Conservation (phyloP, 2,329 filamentous ascomycete species). For the Nothopassalora personata region DNA sequence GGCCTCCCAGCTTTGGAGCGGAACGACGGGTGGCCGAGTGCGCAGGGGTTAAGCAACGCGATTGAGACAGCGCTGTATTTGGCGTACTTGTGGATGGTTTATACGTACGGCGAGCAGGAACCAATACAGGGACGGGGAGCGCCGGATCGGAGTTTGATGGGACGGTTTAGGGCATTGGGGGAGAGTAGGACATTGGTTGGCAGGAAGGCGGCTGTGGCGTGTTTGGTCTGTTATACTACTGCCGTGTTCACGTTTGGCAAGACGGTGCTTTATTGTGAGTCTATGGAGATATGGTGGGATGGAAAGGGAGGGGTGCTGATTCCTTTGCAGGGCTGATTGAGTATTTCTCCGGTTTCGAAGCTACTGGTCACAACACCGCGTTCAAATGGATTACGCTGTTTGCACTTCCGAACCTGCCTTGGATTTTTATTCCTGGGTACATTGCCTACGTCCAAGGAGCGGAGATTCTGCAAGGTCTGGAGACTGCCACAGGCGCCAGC, state of each 20-base stretch:
- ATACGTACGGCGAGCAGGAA: conserved; percentile 35
- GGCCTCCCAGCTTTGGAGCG: conserved; percentile 66
- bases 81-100: conserved; percentile 55
- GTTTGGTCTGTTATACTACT: conserved; percentile 55
- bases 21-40: conserved; percentile 68
- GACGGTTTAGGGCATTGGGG: conserved; percentile 44
- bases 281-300: not conserved
- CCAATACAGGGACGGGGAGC: conserved; percentile 35
- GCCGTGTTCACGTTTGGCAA: conserved; percentile 63
- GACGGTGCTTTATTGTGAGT: conserved; percentile 58
- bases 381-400: conserved; percentile 53
- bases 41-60: conserved; percentile 65
- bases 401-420: conserved; percentile 62
- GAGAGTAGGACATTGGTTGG: conserved; percentile 50
- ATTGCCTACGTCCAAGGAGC: conserved; percentile 55
- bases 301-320: not conserved
- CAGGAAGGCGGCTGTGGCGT: conserved; percentile 48
- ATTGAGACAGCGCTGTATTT: conserved; percentile 63
- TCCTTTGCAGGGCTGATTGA: conserved; percentile 52
- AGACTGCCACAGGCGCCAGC: conserved; percentile 36
- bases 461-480: conserved; percentile 58
- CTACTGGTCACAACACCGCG: conserved; percentile 58
- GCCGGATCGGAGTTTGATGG: conserved; percentile 37
- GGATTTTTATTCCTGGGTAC: conserved; percentile 60
- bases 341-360: conserved; percentile 54